phyloP scores from a whole-genome alignment of 306 rosid genomes.

The Sicyos edulis region DNA sequence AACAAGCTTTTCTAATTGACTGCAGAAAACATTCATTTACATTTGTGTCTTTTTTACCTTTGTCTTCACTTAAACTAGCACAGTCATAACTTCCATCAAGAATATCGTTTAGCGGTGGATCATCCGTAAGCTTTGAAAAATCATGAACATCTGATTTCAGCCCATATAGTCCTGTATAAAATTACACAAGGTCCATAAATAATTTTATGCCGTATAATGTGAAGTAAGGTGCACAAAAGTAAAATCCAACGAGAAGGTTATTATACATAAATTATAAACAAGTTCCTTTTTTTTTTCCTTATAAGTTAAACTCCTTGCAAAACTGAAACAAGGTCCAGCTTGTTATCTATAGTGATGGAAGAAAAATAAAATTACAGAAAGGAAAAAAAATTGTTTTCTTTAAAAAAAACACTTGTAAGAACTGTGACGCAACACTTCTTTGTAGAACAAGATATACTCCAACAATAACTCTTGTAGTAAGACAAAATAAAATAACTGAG shows the following conservation, averaged over 20 bases:
- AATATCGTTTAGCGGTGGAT: constrained; percentile 59
- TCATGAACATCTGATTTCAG: constrained; percentile 81
- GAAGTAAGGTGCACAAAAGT: background rate
- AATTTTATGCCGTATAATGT: background rate
- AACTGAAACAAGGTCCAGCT: background rate
- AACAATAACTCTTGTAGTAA: background rate
- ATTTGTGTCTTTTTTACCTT: constrained; percentile 54
- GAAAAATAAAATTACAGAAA: background rate
- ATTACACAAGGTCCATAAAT: constrained; percentile 17
- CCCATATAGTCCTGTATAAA: constrained; percentile 65
- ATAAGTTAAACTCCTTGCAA: constrained; percentile 1
- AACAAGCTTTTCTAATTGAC: constrained; percentile 68
- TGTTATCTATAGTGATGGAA: constrained; percentile 3
- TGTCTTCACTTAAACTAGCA: constrained; percentile 54
- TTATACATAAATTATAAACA: background rate
- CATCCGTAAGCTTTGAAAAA: constrained; percentile 56
- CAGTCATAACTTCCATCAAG: constrained; percentile 54
- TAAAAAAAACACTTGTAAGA: background rate
- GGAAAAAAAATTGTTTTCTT: background rate
- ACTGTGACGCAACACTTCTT: background rate
- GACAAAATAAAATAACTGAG: background rate
- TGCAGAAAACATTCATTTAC: constrained; percentile 46
- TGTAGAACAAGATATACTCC: background rate
- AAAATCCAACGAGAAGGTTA: background rate
- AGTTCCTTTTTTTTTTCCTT: background rate